Conservation (phyloP, 2,329 filamentous ascomycete species). For the Botrytis cinerea region DNA sequence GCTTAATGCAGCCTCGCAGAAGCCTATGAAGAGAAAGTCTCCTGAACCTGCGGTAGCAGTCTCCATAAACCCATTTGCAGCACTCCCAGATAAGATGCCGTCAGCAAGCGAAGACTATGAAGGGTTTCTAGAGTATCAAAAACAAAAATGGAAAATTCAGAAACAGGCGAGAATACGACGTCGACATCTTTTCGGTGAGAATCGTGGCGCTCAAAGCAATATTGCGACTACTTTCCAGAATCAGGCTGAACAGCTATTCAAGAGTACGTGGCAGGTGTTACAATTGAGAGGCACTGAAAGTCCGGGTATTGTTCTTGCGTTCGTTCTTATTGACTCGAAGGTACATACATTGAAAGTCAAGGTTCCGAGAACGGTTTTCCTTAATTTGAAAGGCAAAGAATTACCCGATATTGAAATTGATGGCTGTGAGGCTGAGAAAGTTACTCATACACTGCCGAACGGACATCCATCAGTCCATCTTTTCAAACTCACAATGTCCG, state of each 20-base stretch:
- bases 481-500: constrained; percentile 88
- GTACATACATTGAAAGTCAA: constrained; percentile 86
- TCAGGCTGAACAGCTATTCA: constrained; percentile 86
- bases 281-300: constrained; percentile 81
- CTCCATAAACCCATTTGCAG: constrained; percentile 75
- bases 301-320: constrained; percentile 83
- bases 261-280: constrained; percentile 91
- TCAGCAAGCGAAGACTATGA: constrained; percentile 82
- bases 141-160: constrained; percentile 98
- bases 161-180: constrained; percentile 83
- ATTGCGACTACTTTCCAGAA: constrained; percentile 79
- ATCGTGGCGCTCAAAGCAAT: constrained; percentile 65
- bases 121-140: constrained; percentile 90
- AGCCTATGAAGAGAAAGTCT: constrained; percentile 70
- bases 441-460: constrained; percentile 90
- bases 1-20: constrained; percentile 55
- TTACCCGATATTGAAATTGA: constrained; percentile 85
- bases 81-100: constrained; percentile 81
- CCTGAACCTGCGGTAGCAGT: constrained; percentile 63
- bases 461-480: constrained; percentile 91
- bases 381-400: constrained; percentile 87
- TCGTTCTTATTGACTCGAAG: constrained; percentile 91
- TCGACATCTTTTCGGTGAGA: constrained; percentile 90
- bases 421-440: constrained; percentile 87
- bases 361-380: constrained; percentile 84